Percentiles rank a stretch among this genome's conserved stretches.
Conservation (phyloP, 495 filamentous ascomycete genomes). For the Penicillium taxi region DNA sequence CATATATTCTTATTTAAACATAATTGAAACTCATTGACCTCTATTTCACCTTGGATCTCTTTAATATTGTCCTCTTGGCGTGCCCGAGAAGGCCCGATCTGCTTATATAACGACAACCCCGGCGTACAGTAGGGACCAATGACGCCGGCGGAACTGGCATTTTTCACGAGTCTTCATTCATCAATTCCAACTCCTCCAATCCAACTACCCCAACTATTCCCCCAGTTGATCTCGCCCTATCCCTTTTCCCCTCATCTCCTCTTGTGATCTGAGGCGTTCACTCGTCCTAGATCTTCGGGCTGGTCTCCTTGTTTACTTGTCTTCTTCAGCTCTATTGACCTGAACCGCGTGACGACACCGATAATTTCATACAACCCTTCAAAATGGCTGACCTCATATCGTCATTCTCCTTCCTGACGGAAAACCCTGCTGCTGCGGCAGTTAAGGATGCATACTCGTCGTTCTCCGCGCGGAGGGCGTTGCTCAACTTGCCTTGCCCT, state of each 20-base stretch:
- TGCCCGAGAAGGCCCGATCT: conserved; percentile 17
- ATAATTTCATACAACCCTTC: conserved; percentile 11
- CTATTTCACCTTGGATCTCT: no score
- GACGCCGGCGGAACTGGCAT: conserved; percentile 27
- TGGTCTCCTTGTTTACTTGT: conserved; percentile 27
- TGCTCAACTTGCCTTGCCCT: conserved; percentile 83
- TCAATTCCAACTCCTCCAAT: conserved; percentile 19
- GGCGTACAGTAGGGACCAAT: conserved; percentile 27
- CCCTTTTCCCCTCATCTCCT: conserved; percentile 12
- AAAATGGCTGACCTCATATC: conserved; percentile 42
- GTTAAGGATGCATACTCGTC: conserved; percentile 70
- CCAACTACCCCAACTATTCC: conserved; percentile 13
- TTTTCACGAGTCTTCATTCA: conserved; percentile 26
- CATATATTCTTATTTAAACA: neutral
- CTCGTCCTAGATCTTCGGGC: conserved; percentile 26
- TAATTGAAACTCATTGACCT: neutral
- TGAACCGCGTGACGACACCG: conserved; percentile 24
- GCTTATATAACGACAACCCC: conserved; percentile 21
- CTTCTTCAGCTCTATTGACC: conserved; percentile 12
- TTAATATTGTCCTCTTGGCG: no score
- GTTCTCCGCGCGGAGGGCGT: conserved; percentile 78
- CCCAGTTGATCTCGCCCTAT: conserved; percentile 15
- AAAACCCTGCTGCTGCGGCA: conserved; percentile 61
- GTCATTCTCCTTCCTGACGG: conserved; percentile 57
- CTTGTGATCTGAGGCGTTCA: conserved; percentile 15